Conservation (phyloP, 2,329 filamentous ascomycete species). For the Coniochaeta ligniaria region DNA sequence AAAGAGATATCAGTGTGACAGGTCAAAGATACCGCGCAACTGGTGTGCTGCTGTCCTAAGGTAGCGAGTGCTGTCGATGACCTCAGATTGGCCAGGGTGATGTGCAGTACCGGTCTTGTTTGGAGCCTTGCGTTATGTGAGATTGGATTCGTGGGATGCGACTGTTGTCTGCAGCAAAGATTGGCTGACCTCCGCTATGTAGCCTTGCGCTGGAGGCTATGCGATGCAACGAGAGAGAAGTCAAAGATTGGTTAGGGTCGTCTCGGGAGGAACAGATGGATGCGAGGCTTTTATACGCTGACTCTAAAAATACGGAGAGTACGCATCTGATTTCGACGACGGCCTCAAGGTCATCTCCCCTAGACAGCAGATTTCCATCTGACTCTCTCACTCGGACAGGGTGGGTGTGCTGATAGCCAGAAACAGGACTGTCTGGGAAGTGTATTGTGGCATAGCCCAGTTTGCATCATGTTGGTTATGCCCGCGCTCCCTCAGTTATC, state of each 20-base stretch:
- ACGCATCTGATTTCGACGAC: neutral
- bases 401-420: constrained; percentile 3
- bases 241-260: neutral
- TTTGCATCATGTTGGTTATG: neutral
- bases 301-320: constrained; percentile 1
- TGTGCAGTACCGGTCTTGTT: neutral
- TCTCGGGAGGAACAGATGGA: neutral
- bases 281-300: neutral
- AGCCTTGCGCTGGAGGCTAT: constrained; percentile 1
- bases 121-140: constrained; percentile 2
- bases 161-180: neutral
- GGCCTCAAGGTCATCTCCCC: neutral
- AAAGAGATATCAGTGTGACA: neutral
- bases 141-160: neutral
- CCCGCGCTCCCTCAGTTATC: neutral
- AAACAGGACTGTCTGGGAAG: neutral
- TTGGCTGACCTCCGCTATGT: neutral
- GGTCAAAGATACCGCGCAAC: neutral
- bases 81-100: neutral
- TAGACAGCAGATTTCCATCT: neutral
- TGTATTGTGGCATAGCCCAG: neutral
- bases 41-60: neutral
- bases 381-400: constrained; percentile 1
- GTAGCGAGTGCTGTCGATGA: neutral
- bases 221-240: neutral